Base-by-base conservation (phyloP, 352 stramenopile species). In the Hyaloperonospora brassicae region DNA sequence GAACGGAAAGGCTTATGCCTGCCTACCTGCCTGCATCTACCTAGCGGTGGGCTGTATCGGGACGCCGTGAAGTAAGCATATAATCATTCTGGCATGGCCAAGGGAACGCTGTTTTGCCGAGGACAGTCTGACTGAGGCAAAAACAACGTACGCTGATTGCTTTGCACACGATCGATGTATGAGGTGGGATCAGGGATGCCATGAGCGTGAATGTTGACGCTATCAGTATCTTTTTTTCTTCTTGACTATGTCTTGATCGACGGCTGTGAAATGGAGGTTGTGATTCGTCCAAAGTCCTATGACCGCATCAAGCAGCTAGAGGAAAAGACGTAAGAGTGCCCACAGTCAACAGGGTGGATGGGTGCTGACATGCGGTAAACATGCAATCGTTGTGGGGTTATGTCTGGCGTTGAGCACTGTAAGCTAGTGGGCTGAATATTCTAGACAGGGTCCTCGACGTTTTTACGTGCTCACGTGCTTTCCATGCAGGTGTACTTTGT, bases 1-100 rank as follows among this genome's bases (percentile, higher is more conserved):
- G 57, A 87, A 96, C 48, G 84, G 93, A 47, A 93, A 96, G 68
- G 94, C 92, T 50, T 84, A 81, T 47, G 89, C 90, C n/a, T 96
- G 87, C 64, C n/a, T n/a, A n/a, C n/a, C n/a, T n/a, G 95, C 97
- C 40, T 95, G 96, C 68, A 96, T 97, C 43, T 97, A 97, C 66
- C 94, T 86, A 11, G 84, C 85, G 14, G 95, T 97, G 86, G 85
- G 84, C 54, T 97, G 22, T 97, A 87, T 62, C 86, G 96, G 44
- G 89, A 97, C 42, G 90, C 90, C 1, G 89, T 97, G 3, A 84
- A 95, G 52, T 92, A 95, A 47, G 86, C 86, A 1, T 13, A 83
- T 93, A 65, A 82, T 92, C 14, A 84, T 92, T 62, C 78, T 96
- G n/a, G 87, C 95, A 94, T 97, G 47, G 91, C 91, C 6, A 97